Base-by-base conservation (phyloP, 2,329 filamentous ascomycete species). In the Talaromyces sp. region DNA sequence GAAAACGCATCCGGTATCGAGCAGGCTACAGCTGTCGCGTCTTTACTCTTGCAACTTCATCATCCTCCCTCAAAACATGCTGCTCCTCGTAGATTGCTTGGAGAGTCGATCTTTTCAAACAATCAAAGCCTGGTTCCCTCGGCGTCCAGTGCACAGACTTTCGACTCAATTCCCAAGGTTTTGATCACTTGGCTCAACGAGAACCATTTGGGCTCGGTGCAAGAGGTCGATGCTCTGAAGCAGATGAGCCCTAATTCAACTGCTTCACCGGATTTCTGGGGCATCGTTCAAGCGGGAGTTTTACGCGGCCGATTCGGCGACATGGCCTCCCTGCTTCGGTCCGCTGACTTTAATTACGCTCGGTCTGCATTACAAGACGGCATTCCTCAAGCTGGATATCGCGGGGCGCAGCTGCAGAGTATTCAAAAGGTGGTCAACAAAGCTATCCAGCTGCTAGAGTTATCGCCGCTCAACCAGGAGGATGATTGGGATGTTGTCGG, bases 101-200 rank as follows among this genome's bases (percentile, higher is more conserved):
- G 62, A 14, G 68, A 66, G 46, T 65, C 70, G 6, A 57, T 66
- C 8, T 66, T 68, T 56, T 65, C 64, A 24, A 65, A 67, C 17
- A 67, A 68, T 6, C 70, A 68, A 48, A 69, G 67, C 58, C 60
- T 75, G 58, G 66, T 72, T 48, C 65, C 71, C 54, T 65, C 68
- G 10, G 62, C 68, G 32, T 62, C 67, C 17, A 64, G 69, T 54
- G 62, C 66, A 1, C 67, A 68, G n/a, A 62, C 65, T 19, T 68
- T 68, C 24, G 67, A 68, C 7, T 70, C 90, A 0, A 79, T 95
- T 19, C 91, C 93, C 0, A 87, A 88, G 69, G 83, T 92, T 17
- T 78, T 97, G 14, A 86, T 97, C 63, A 84, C 90, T 67, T 97
- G 93, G 93, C 80, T 96, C 64, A 83, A 90, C 58, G 80, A 81